These are phyloP conservation scores for Rhodomyrtus psidioides DNA, from an alignment of 441 rosid genomes.

Conservation along the genomic window DNA sequence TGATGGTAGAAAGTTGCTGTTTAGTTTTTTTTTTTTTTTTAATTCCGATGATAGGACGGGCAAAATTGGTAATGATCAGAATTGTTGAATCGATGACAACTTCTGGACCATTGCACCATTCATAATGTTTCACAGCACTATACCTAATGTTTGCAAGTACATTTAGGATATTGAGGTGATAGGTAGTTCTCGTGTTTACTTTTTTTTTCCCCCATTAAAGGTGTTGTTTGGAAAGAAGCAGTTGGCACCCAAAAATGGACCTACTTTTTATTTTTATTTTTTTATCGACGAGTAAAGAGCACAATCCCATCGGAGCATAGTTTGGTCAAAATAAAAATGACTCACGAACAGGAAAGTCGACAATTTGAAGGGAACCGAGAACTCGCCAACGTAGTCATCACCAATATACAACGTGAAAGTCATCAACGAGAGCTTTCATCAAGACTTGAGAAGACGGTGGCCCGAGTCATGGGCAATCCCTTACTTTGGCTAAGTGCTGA, in stretches of 20 bases:
- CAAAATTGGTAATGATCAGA: background rate
- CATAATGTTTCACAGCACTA: no score
- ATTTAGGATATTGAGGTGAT: background rate
- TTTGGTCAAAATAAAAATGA: background rate
- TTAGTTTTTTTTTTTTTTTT: background rate
- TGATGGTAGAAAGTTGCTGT: background rate
- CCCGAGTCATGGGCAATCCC: background rate
- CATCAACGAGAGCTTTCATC: background rate
- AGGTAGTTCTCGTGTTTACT: background rate
- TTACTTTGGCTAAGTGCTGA: background rate
- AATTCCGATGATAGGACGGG: background rate
- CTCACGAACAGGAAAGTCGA: background rate
- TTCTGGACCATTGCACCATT: background rate
- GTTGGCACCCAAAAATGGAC: background rate
- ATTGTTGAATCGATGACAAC: background rate
- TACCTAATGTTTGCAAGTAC: no score
- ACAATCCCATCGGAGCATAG: background rate
- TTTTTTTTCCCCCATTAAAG: background rate
- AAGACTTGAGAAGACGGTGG: background rate
- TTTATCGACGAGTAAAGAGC: background rate
- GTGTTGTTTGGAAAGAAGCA: background rate
- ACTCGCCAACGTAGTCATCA: background rate
- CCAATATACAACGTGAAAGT: background rate
- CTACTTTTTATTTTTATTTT: background rate
- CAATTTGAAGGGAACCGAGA: background rate